A percentile compares a stretch with the other conserved stretches of the same genome.
These are phyloP conservation scores for Zygoascus sp. DNA, from an alignment of 1,139 yeast genomes.

Conservation along the genomic window DNA sequence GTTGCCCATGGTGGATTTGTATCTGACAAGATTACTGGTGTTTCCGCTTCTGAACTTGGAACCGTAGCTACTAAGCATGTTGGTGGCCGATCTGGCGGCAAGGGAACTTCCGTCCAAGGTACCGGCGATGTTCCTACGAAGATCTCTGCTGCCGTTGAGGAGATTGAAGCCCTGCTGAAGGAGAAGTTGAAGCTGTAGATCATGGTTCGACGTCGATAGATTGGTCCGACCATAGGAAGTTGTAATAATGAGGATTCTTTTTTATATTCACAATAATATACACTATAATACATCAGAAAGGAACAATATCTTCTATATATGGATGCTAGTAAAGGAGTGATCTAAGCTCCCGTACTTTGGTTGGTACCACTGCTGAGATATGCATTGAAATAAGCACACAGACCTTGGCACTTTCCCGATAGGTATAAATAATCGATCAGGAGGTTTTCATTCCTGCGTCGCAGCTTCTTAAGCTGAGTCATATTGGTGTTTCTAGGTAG, in stretches of 20 bases:
- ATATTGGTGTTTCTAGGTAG: slow-evolving; percentile 70
- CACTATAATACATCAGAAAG: not conserved
- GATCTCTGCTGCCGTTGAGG: slow-evolving; percentile 66
- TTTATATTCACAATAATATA: not conserved
- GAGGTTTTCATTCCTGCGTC: slow-evolving; percentile 13
- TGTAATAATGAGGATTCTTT: not conserved
- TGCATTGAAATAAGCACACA: slow-evolving; percentile 22
- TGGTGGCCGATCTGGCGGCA: slow-evolving; percentile 99
- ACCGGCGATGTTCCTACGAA: slow-evolving; percentile 81
- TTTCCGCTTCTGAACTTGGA: slow-evolving; percentile 74
- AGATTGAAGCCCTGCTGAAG: slow-evolving; percentile 51
- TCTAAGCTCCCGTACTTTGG: too few relatives aligned
- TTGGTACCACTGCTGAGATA: too few relatives aligned
- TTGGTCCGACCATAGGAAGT: not conserved
- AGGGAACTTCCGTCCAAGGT: slow-evolving; percentile 94
- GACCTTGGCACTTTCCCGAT: slow-evolving; percentile 21
- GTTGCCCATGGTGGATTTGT: slow-evolving; percentile 95
- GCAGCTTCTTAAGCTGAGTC: slow-evolving; percentile 39
- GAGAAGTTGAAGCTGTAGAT: slow-evolving; percentile 17
- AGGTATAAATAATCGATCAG: slow-evolving; percentile 22
- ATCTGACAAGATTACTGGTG: slow-evolving; percentile 69
- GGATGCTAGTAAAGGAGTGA: not conserved
- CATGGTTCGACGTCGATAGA: not conserved
- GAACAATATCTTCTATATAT: too few relatives aligned
- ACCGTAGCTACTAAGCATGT: slow-evolving; percentile 62